A percentile compares a stretch with the other conserved stretches of the same genome.
These are phyloP conservation scores for Phialocephala sp. DNA, from an alignment of 2,329 filamentous ascomycete genomes.

Conservation along the genomic window DNA sequence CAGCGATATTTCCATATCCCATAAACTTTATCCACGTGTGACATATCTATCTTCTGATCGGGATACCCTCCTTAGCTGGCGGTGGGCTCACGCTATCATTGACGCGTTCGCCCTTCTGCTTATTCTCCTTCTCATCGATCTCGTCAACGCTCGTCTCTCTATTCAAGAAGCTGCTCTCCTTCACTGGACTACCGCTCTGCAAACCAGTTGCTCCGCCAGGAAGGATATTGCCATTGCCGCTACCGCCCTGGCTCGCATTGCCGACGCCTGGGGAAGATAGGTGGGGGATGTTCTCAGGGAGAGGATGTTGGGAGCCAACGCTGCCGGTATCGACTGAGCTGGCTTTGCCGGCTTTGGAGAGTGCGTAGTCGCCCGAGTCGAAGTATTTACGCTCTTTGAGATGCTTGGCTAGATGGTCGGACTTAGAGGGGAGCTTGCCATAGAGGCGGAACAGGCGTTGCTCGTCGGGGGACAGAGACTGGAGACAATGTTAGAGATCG, in stretches of 20 bases:
- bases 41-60: conserved; percentile 63
- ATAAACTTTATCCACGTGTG: neutral
- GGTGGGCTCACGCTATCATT: conserved; percentile 50
- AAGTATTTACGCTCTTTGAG: conserved; percentile 99
- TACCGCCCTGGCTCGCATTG: conserved; percentile 47
- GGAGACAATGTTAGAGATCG: conserved; percentile 27
- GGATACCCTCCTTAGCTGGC: conserved; percentile 58
- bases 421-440: conserved; percentile 95
- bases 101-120: conserved; percentile 28
- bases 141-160: conserved; percentile 77
- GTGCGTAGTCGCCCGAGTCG: conserved; percentile 93
- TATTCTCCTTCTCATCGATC: conserved; percentile 51
- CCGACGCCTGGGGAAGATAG: conserved; percentile 66
- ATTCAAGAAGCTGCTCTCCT: conserved; percentile 88
- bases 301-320: conserved; percentile 92
- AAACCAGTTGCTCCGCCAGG: conserved; percentile 53
- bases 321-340: conserved; percentile 91
- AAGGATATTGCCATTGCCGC: conserved; percentile 50
- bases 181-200: conserved; percentile 79
- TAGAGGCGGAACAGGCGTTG: conserved; percentile 96
- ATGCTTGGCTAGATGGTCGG: conserved; percentile 96
- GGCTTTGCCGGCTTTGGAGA: conserved; percentile 96
- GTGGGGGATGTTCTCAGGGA: conserved; percentile 94
- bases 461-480: conserved; percentile 94
- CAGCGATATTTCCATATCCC: neutral